Conservation (phyloP, 495 filamentous ascomycete genomes). For the Astrothelium subdiscretum region DNA sequence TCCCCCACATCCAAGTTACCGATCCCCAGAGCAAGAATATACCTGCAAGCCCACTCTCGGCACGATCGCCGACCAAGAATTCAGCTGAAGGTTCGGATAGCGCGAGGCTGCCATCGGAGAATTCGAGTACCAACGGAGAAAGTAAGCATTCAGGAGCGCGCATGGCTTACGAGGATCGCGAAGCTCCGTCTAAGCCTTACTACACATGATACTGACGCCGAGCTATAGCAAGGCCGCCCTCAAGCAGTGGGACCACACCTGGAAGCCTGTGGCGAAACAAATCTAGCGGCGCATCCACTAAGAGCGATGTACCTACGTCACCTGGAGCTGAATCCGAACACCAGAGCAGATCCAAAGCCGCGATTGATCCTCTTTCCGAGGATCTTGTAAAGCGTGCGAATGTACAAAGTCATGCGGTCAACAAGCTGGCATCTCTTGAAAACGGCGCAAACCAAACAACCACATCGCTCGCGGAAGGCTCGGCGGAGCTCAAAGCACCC, state of each 20-base stretch:
- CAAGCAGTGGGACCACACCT: constrained; percentile 1
- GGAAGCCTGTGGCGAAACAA: background rate
- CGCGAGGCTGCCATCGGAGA: background rate
- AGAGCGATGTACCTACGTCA: background rate
- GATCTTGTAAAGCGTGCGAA: constrained; percentile 79
- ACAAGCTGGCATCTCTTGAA: constrained; percentile 6
- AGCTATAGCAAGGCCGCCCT: background rate
- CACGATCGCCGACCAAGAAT: constrained; percentile 16
- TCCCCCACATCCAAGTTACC: constrained; percentile 34
- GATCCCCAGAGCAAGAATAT: constrained; percentile 25
- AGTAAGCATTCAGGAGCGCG: background rate
- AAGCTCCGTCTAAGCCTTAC: background rate
- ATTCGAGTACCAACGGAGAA: background rate
- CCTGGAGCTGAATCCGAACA: background rate
- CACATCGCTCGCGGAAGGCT: constrained; percentile 8
- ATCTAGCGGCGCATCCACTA: background rate
- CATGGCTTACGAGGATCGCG: background rate
- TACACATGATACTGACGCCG: background rate
- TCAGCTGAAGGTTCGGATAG: background rate
- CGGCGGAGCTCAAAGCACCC: background rate
- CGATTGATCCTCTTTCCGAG: constrained; percentile 50
- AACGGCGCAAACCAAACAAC: constrained; percentile 3
- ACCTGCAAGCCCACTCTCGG: constrained; percentile 6
- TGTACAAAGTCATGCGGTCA: constrained; percentile 36
- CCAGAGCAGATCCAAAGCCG: constrained; percentile 14